Base-by-base conservation (phyloP, 2,329 filamentous ascomycete genomes). In the Fusarium sp. region DNA sequence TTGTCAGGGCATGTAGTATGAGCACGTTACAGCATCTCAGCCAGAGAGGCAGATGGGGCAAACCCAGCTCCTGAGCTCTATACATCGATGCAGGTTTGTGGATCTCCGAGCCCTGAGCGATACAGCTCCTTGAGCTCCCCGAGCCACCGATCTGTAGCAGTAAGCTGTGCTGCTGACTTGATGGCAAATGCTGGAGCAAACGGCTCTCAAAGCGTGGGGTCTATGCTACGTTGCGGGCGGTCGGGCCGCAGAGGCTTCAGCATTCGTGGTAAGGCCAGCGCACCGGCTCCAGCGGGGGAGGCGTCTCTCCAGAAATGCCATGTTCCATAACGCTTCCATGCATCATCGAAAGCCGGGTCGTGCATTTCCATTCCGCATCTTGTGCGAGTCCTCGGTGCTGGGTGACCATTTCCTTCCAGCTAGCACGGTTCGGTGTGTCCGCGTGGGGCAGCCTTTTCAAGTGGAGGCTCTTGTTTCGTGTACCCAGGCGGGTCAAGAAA, bases 341-440 rank as follows among this genome's bases (percentile, higher is more conserved):
- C 65, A 64, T 67, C 50, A 37, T 41, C 14, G 23, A 41, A 54
- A 30, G 23, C 37, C 18, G 43, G 60, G 27, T 64, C 48, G 62
- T n/a, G 37, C 65, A 45, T 54, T 48, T 56, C 34, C 34, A 56
- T 70, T 50, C 48, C 54, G 41, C 50, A 41, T 60, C 23, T 54
- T 52, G 25, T 58, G 37, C 34, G n/a, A 43, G 41, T 68, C 45
- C 8, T 14, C 32, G 34, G n/a, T 34, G 32, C 60, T 27, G 58
- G 14, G n/a, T 75, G 9, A 48, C 52, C 35, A 23, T 63, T 20
- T 41, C 27, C 34, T 52, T 54, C 50, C 75, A 74, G 75, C 76
- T 73, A 68, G 61, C 62, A 73, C 68, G 35, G 67, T 74, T 78
- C 76, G 76, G 76, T 73, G 60, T 78, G 68, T 67, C 76, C 76